phyloP scores from a whole-genome alignment of 768 basidiomycete species.

The Dioszegia crocea region DNA sequence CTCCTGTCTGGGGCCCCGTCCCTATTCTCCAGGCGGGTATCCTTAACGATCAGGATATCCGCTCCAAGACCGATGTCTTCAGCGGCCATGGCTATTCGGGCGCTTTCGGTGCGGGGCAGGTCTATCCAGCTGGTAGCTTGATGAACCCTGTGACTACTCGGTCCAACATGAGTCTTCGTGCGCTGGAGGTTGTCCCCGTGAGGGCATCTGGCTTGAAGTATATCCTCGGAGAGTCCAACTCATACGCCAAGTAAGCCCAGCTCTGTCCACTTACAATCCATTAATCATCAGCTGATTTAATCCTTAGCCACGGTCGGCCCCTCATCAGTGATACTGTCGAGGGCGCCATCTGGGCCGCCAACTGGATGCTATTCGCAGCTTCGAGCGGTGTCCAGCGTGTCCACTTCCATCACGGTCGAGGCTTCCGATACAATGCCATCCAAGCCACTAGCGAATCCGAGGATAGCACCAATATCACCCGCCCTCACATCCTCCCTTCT shows the following conservation, averaged over 20 bases:
- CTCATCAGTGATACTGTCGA: conserved; percentile 19
- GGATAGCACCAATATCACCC: conserved; percentile 9
- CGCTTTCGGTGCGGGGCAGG: conserved; percentile 3
- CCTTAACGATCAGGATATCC: background rate
- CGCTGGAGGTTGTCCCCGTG: background rate
- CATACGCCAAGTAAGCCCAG: conserved; percentile 24
- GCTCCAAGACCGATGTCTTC: background rate
- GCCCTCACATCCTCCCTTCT: conserved; percentile 21
- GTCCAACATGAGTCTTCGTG: background rate
- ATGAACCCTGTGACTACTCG: conserved; percentile 13
- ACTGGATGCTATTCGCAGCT: conserved; percentile 20
- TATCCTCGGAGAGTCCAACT: conserved; percentile 16
- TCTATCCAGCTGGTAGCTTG: conserved; percentile 2
- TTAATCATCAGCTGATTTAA: too few species aligned
- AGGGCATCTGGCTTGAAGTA: background rate
- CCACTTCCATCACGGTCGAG: conserved; percentile 27
- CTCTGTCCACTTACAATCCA: too few species aligned
- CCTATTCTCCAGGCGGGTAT: conserved; percentile 13
- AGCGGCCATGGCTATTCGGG: conserved; percentile 8
- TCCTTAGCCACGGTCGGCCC: conserved; percentile 18
- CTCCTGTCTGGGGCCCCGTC: conserved; percentile 1
- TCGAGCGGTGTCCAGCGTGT: conserved; percentile 18
- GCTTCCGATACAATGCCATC: conserved; percentile 20
- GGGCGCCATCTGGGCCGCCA: conserved; percentile 26
- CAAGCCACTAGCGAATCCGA: conserved; percentile 16